A percentile compares a stretch with the other conserved stretches of the same genome.
Conservation (phyloP, 1,284 basidiomycete genomes). For the Naganishia sp. region DNA sequence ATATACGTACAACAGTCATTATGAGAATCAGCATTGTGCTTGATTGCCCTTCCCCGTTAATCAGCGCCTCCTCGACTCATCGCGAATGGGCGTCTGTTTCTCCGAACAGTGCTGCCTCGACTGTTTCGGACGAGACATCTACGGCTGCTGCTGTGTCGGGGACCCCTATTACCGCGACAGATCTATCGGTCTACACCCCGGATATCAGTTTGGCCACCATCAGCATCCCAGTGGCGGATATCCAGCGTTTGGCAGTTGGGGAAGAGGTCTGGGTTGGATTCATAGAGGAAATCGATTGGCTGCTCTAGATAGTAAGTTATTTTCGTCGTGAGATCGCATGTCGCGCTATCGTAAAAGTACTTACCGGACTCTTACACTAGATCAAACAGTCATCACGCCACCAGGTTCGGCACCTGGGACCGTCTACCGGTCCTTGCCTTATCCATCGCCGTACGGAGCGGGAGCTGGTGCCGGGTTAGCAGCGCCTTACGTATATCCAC, state of each 20-base stretch:
- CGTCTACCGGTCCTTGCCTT: neutral
- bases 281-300: slow-evolving; percentile 12
- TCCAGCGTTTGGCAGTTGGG: slow-evolving; percentile 15
- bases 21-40: no score
- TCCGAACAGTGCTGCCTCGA: slow-evolving; percentile 29
- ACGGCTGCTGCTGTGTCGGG: slow-evolving; percentile 23
- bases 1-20: no score
- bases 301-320: neutral
- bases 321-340: neutral
- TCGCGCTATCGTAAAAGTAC: neutral
- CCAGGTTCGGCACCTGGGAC: neutral
- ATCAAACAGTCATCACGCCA: slow-evolving; percentile 2
- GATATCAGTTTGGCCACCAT: slow-evolving; percentile 18
- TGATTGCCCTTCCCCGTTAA: neutral
- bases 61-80: neutral
- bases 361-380: neutral
- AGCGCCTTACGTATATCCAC: neutral
- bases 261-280: slow-evolving; percentile 10
- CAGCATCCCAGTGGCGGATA: slow-evolving; percentile 24
- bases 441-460: neutral
- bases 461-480: neutral
- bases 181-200: neutral
- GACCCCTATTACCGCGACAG: slow-evolving; percentile 8
- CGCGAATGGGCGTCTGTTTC: slow-evolving; percentile 26
- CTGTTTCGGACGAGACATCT: slow-evolving; percentile 19